Base-by-base conservation (phyloP, 164 flowering plant genomes). In the Chimonanthus salicifolius region DNA sequence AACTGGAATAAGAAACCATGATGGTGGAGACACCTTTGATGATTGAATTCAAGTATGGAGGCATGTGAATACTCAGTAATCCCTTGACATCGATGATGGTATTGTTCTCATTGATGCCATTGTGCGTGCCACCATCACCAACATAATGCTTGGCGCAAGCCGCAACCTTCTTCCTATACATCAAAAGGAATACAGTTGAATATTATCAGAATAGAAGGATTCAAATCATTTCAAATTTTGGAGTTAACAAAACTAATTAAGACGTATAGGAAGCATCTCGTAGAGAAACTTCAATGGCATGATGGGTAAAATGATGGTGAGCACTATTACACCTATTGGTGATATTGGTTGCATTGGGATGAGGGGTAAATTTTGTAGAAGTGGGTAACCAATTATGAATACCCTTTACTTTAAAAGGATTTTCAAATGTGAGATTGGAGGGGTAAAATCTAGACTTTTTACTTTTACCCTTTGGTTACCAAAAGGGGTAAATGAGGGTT, bases 81-180 rank as follows among this genome's bases (percentile, higher is more conserved):
- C 63, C 82, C 67, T 81, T 60, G n/a, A 33, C 13, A 60, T 64
- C 67, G 33, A 64, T 74, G 10, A 77, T 64, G 9, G 85, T 83
- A 73, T 83, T 81, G 76, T 77, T 81, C 78, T 81, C 87, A 74
- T 83, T 73, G 49, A 83, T 78, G 33, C 87, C 87, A 10, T 58
- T 73, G 46, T 15, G 20, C 1, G 87, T 85, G 13, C 87, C 87
- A 45, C 85, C 87, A 73, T 85, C 87, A 60, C 85, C 87, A 45
- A 83, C 81, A 77, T 63, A 85, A 62, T 84, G 87, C 76, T 84
- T 84, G 4, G 87, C 87, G 70, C 83, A 79, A 44, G 87, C 82
- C 3, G 74, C 84, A 18, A 83, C 85, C n/a, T 80, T 79, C 45
- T 69, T 62, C 74, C 84, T 81, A 51, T n/a, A 67, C 48, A 60